Base-by-base conservation (phyloP, 2,329 filamentous ascomycete species). In the Trichophyton mentagrophytes region DNA sequence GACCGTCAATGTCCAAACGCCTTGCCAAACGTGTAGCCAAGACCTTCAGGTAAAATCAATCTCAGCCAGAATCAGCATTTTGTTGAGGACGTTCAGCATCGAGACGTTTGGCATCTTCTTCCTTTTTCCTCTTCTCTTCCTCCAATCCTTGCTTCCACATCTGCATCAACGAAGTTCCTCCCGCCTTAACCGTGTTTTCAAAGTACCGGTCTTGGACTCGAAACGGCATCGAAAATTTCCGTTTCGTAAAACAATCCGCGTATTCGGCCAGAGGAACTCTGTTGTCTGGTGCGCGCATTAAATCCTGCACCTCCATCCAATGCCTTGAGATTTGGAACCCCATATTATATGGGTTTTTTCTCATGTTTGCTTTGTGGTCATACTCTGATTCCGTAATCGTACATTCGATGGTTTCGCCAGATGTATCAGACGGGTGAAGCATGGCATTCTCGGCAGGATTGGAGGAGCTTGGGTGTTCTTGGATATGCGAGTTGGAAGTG, bases 311-410 rank as follows among this genome's bases (percentile, higher is more conserved):
- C 44, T 70, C 65, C 7, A 65, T 63, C 20, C 63, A 68, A 3
- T 64, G 59, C 36, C 63, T 62, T 8, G 67, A 62, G 11, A 69
- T 59, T 6, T 65, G 59, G 58, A 71, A 74, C 9, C 63, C 49
- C 6, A 60, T 60, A 61, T 71, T 64, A 62, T 70, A 75, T 1
- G 71, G 71, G 58, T 73, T 74, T 27, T 70, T 68, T 38, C 62
- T 61, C 22, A 72, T 62, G 3, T 64, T 64, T 15, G 62, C 64
- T 15, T 61, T 62, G 61, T 74, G 72, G 60, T 72, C 69, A 49
- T 72, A 67, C 1, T 64, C 57, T 3, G 70, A 69, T 0, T 60
- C 36, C 17, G 67, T 60, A 36, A 74, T 69, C 1, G 61, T 64
- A 64, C 71, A 71, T 38, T 61, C 65, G 22, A 73, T 64, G 17